These are phyloP conservation scores for Chytriomyces hyalinus DNA, from an alignment of 192 early-diverging fungal genomes.

Conservation along the genomic window DNA sequence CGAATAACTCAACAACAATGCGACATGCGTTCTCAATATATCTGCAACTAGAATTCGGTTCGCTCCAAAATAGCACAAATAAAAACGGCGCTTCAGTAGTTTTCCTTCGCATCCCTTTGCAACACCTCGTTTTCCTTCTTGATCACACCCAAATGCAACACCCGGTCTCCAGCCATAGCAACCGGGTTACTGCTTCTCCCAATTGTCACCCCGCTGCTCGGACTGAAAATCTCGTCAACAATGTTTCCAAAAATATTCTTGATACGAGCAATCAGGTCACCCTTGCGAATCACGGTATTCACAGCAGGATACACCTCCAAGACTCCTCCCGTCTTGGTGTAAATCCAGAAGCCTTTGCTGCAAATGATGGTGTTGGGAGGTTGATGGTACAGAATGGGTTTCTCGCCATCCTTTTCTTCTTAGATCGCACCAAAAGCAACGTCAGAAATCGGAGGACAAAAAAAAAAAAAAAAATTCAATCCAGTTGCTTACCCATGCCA, in stretches of 20 bases:
- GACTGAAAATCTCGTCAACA: slow-evolving; percentile 82
- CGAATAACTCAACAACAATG: no score
- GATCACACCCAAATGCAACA: slow-evolving; percentile 82
- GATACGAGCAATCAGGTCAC: slow-evolving; percentile 82
- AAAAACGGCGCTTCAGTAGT: slow-evolving; percentile 45
- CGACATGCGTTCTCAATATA: no score
- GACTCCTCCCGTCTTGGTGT: slow-evolving; percentile 84
- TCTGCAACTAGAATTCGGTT: no score
- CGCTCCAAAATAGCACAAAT: no score
- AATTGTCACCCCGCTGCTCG: slow-evolving; percentile 75
- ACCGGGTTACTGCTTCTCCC: slow-evolving; percentile 87
- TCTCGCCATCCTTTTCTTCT: background rate
- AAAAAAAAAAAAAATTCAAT: background rate
- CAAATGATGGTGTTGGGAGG: slow-evolving; percentile 58
- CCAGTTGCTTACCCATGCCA: background rate
- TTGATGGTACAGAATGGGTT: slow-evolving; percentile 28
- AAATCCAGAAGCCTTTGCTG: slow-evolving; percentile 75
- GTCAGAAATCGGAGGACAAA: background rate
- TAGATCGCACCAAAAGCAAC: background rate
- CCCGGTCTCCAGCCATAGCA: slow-evolving; percentile 83
- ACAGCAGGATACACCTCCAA: slow-evolving; percentile 83
- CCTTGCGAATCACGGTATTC: slow-evolving; percentile 81
- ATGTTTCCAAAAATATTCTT: slow-evolving; percentile 90
- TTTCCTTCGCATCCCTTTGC: slow-evolving; percentile 56
- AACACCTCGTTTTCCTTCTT: slow-evolving; percentile 58